These are phyloP conservation scores for Beverwykella pulmonaria DNA, from an alignment of 495 filamentous ascomycete species.

Conservation along the genomic window DNA sequence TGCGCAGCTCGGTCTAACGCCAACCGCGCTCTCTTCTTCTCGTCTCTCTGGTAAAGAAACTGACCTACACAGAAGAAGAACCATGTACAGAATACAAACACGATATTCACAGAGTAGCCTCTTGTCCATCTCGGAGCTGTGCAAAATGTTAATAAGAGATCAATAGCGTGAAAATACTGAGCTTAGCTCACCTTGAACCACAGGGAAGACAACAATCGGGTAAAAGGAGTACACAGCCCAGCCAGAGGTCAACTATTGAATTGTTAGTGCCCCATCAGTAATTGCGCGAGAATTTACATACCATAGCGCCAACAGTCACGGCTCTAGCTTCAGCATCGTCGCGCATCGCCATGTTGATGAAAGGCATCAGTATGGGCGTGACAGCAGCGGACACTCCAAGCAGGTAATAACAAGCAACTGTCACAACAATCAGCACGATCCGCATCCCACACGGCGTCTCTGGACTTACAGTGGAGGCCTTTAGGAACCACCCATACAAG, in stretches of 20 bases:
- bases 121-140: constrained; percentile 19
- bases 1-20: background rate
- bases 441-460: background rate
- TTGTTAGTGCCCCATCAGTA: background rate
- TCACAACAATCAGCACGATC: background rate
- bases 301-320: constrained; percentile 28
- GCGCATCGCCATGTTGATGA: constrained; percentile 29
- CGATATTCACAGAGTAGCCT: constrained; percentile 27
- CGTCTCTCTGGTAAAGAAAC: constrained; percentile 18
- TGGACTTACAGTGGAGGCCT: constrained; percentile 17
- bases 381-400: constrained; percentile 25
- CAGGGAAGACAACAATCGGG: constrained; percentile 27
- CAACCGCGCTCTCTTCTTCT: constrained; percentile 19
- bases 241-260: constrained; percentile 8
- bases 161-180: background rate
- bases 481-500: constrained; percentile 22
- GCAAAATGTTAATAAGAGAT: background rate
- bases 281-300: background rate
- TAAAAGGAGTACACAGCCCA: constrained; percentile 30
- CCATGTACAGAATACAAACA: constrained; percentile 27
- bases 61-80: constrained; percentile 25
- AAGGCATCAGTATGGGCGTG: constrained; percentile 23
- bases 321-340: constrained; percentile 27
- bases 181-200: constrained; percentile 7
- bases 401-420: constrained; percentile 30